Evolutionary conservation across 2,329 filamentous ascomycete genomes (phyloP), one percentile per base, ranked within the genome.

Genomic region (Cladosporium sp.): DNA sequence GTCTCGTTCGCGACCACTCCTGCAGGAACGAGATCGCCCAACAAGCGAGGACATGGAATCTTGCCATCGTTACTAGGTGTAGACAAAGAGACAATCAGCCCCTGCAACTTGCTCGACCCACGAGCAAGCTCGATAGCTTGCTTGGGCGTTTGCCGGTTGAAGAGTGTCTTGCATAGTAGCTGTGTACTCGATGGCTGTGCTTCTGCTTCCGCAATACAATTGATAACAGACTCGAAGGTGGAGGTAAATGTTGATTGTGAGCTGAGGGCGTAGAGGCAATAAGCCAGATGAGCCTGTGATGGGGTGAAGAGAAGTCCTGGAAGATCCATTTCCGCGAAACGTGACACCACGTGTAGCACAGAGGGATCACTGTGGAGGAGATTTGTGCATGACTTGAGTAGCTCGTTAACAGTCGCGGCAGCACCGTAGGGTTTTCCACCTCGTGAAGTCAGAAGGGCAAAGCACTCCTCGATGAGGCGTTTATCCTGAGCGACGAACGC

Each of bases 371-470:
- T 63, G 35, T 75, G 62, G 2, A 81, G 64, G 3, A 78, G 62
- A 20, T 69, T 61, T 1, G 75, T 75, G 49, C 77, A 73, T 10
- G 73, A 73, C 24, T 74, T 72, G 24, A 85, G 65, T 17, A 82
- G 74, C 58, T 79, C 75, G 58, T 83, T 78, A n/a, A 87, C 67
- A 4, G 81, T 75, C 8, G 77, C 80, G 19, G 84, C 82, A 48
- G 84, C 83, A n/a, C 83, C 83, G 66, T 85, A 88, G 2, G 85
- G 84, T 65, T 87, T 87, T 12, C 86, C 85, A 63, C 86, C 83
- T 34, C 84, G 74, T 28, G 73, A 74, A 37, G 74, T 75, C 9
- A 86, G 66, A 0, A 81, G 69, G 34, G 77, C 67, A 10, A 85
- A 66, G 50, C 82, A 79, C 56, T 76, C 74, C 8, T 74, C 65